A percentile compares a stretch with the other conserved stretches of the same genome.
Evolutionary conservation across 2,329 filamentous ascomycete genomes (phyloP).

Genomic region (Polychaeton citri): DNA sequence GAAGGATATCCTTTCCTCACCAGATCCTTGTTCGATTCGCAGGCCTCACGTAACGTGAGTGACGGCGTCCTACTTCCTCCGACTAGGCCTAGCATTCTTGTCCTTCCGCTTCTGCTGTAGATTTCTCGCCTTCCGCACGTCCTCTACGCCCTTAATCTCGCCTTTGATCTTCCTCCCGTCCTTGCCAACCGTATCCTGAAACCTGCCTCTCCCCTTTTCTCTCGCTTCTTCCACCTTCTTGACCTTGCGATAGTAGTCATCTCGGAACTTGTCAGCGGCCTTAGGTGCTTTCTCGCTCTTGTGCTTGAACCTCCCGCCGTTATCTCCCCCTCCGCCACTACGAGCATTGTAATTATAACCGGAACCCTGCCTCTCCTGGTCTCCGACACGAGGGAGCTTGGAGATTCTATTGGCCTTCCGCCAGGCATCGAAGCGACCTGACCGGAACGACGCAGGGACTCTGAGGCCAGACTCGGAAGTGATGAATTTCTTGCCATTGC

Average conservation of each 20-base stretch:
- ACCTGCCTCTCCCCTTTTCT: slow-evolving; percentile 67
- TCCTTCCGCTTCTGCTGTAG: slow-evolving; percentile 61
- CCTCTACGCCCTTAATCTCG: slow-evolving; percentile 70
- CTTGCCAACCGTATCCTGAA: slow-evolving; percentile 57
- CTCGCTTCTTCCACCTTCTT: slow-evolving; percentile 77
- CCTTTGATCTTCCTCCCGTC: slow-evolving; percentile 44
- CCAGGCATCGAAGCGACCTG: slow-evolving; percentile 88
- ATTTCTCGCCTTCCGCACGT: slow-evolving; percentile 72
- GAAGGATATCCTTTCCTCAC: too few species aligned
- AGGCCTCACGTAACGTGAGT: too few species aligned
- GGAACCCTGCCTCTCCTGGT: slow-evolving; percentile 44
- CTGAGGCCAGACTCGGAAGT: slow-evolving; percentile 91
- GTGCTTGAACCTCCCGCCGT: slow-evolving; percentile 61
- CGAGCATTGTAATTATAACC: slow-evolving; percentile 18
- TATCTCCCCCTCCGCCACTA: slow-evolving; percentile 22
- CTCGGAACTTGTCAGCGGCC: slow-evolving; percentile 79
- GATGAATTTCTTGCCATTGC: slow-evolving; percentile 55
- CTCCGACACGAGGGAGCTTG: slow-evolving; percentile 67
- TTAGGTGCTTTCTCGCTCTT: slow-evolving; percentile 81
- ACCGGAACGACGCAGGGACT: slow-evolving; percentile 87
- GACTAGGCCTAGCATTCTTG: slow-evolving; percentile 71
- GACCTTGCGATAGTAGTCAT: slow-evolving; percentile 83
- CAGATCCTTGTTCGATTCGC: too few species aligned
- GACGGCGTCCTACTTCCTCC: too few species aligned
- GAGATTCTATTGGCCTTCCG: slow-evolving; percentile 72